These are phyloP conservation scores for Alternaria brassicae DNA, from an alignment of 2,329 filamentous ascomycete species.

Conservation along the genomic window DNA sequence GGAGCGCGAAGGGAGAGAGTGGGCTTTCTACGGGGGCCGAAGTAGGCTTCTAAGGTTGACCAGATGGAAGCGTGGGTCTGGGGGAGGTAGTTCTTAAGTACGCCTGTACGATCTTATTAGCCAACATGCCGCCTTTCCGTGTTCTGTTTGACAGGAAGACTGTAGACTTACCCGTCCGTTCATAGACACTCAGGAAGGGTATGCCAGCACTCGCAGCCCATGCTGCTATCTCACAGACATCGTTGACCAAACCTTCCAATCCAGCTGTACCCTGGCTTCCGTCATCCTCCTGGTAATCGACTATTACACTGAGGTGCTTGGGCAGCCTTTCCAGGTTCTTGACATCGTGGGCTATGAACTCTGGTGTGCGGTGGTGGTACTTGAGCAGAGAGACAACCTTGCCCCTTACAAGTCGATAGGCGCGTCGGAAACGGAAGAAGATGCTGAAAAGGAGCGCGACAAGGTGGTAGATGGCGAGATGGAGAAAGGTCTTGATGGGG, in stretches of 20 bases:
- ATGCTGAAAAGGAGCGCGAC: slow-evolving; percentile 86
- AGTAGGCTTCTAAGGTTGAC: slow-evolving; percentile 84
- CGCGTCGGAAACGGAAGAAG: slow-evolving; percentile 81
- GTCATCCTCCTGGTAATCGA: slow-evolving; percentile 73
- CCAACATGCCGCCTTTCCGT: neutral
- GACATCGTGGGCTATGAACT: slow-evolving; percentile 89
- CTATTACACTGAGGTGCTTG: slow-evolving; percentile 84
- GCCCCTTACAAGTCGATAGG: slow-evolving; percentile 79
- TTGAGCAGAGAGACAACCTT: slow-evolving; percentile 82
- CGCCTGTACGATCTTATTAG: slow-evolving; percentile 61
- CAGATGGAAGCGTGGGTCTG: slow-evolving; percentile 80
- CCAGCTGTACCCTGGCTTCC: slow-evolving; percentile 71
- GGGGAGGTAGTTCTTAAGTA: slow-evolving; percentile 88
- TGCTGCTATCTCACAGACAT: slow-evolving; percentile 88
- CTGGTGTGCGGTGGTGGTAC: slow-evolving; percentile 94
- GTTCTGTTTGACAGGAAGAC: neutral
- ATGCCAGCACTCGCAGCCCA: slow-evolving; percentile 94
- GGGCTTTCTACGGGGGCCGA: slow-evolving; percentile 72
- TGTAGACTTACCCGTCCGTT: slow-evolving; percentile 75
- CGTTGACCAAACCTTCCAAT: slow-evolving; percentile 83
- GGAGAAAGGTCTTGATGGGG: slow-evolving; percentile 68
- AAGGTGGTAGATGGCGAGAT: slow-evolving; percentile 71
- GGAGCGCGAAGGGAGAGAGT: slow-evolving; percentile 75
- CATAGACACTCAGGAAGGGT: slow-evolving; percentile 86
- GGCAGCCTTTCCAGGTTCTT: slow-evolving; percentile 76